These are phyloP conservation scores for Scytalidium sp. DNA, from an alignment of 2,329 filamentous ascomycete genomes.

Conservation along the genomic window DNA sequence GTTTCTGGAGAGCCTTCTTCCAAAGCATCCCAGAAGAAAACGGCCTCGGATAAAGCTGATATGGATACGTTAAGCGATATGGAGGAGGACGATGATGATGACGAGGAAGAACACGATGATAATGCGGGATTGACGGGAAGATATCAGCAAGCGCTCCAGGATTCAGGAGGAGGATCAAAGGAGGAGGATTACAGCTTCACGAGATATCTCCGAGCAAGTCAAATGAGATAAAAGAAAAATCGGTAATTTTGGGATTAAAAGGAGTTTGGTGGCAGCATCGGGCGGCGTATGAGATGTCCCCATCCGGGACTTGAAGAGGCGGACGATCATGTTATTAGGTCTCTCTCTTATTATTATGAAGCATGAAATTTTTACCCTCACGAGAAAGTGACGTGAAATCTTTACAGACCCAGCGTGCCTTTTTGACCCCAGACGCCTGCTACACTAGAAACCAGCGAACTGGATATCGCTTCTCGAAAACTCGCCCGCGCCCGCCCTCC, in stretches of 20 bases:
- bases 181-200: constrained; percentile 30
- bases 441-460: neutral
- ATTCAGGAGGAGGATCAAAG: constrained; percentile 41
- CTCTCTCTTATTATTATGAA: neutral
- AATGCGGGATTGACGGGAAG: constrained; percentile 66
- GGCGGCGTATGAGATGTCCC: constrained; percentile 19
- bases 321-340: neutral
- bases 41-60: constrained; percentile 27
- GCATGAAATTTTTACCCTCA: neutral
- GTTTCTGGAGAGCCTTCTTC: constrained; percentile 44
- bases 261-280: constrained; percentile 24
- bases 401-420: neutral
- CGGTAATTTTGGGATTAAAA: constrained; percentile 1
- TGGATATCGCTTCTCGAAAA: no score
- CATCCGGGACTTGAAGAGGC: neutral
- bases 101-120: constrained; percentile 55
- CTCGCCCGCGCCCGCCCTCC: neutral
- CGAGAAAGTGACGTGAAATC: neutral
- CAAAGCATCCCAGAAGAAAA: constrained; percentile 25
- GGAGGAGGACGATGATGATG: constrained; percentile 49
- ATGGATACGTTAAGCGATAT: constrained; percentile 30
- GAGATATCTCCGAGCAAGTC: constrained; percentile 28
- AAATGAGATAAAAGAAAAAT: constrained; percentile 23
- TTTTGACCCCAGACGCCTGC: constrained; percentile 10
- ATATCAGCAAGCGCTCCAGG: constrained; percentile 72